phyloP scores from a whole-genome alignment of 805 yeast genomes.

The Candida ponderosae region DNA sequence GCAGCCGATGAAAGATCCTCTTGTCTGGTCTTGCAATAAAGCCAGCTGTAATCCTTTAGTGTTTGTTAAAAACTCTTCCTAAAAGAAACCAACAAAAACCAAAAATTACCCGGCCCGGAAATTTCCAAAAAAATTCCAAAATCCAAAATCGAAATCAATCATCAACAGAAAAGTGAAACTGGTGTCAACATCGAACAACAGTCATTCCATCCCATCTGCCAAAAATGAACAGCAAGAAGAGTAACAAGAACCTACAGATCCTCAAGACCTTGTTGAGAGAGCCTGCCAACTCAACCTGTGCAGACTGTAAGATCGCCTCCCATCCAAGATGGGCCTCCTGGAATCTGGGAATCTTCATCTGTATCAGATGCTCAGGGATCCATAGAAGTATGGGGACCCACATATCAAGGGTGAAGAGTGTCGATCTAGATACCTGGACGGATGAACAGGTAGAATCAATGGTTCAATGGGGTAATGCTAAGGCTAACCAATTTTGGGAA shows the following conservation, averaged over 20 bases:
- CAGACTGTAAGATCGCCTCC: slow-evolving; percentile 82
- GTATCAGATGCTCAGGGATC: slow-evolving; percentile 93
- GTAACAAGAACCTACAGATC: slow-evolving; percentile 31
- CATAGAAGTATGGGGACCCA: slow-evolving; percentile 96
- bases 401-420: slow-evolving; percentile 85
- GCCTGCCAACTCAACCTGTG: slow-evolving; percentile 71
- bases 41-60: too few species aligned
- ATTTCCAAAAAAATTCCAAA: too few species aligned
- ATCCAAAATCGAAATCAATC: too few species aligned
- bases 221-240: slow-evolving; percentile 8
- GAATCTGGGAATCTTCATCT: slow-evolving; percentile 88
- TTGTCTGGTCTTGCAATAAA: too few species aligned
- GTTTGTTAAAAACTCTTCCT: too few species aligned
- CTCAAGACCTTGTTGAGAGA: slow-evolving; percentile 71
- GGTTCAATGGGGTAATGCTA: slow-evolving; percentile 79
- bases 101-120: too few species aligned
- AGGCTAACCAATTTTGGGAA: slow-evolving; percentile 83
- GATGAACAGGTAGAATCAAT: slow-evolving; percentile 81
- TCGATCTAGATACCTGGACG: slow-evolving; percentile 94
- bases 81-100: too few species aligned
- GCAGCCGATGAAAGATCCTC: too few species aligned
- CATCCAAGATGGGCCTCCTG: slow-evolving; percentile 99
- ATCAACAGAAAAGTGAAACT: too few species aligned
- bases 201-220: too few species aligned
- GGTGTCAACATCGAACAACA: background rate